Evolutionary conservation across 176 grass and related monocot species (phyloP), one percentile per base, ranked within the genome.

Genomic region (Ensete ventricosum): DNA sequence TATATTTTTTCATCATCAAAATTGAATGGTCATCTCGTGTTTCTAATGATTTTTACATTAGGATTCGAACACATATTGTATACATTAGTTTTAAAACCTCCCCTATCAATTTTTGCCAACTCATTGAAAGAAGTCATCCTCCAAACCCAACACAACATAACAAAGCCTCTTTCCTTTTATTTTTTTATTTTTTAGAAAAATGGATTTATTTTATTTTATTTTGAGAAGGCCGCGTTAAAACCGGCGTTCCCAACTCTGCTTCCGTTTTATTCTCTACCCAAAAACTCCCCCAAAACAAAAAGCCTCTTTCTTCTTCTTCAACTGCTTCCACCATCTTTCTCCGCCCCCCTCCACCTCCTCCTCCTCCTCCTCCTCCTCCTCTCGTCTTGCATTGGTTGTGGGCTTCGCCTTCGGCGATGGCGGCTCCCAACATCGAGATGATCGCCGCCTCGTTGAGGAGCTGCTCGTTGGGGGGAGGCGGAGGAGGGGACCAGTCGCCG

Each of bases 391-490:
- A 17, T 60, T n/a, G 57, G 57, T 20, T 14, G 57, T 20, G 57
- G 14, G 17, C n/a, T 43, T 43, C 6, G 57, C 57, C 14, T 17
- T 17, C 19, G 57, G 57, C 57, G 4, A 60, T 60, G 57, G 8
- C 57, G 57, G 57, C 57, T n/a, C 57, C 57, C 57, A 60, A 60
- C 57, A 60, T 60, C 14, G 57, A 60, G 14, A 60, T 60, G 57
- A 60, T 60, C 14, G 57, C 57, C 17, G 57, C 57, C 57, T 60
- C 16, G 14, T 19, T 60, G 6, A 60, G 57, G 57, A 60, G 57
- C 82, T 87, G 87, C 83, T 83, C 85, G 76, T 84, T 86, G 78
- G 80, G 48, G 17, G 71, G 71, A 52, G 78, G 64, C 43, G 53
- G 64, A 17, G 69, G 59, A 10, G 78, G 73, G 27, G 50, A 64